A percentile compares a stretch with the other conserved stretches of the same genome.
Conservation (phyloP, 805 yeast genomes). For the Myxozyma geophila region DNA sequence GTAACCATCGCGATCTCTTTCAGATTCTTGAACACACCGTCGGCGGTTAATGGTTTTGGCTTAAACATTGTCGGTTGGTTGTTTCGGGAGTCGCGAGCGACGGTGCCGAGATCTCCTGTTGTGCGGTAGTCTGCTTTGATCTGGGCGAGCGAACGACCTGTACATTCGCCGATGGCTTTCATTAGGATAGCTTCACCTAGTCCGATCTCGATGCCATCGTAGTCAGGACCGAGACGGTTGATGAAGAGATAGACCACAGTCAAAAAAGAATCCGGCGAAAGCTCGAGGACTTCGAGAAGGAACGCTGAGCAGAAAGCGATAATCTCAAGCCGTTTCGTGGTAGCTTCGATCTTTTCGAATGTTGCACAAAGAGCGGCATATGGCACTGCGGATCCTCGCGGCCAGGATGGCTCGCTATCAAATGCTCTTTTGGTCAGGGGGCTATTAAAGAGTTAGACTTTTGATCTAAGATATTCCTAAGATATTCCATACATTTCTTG, state of each 20-base stretch:
- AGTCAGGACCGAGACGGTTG: constrained; percentile 75
- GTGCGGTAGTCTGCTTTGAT: constrained; percentile 75
- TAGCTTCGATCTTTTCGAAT: constrained; percentile 78
- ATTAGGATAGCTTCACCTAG: constrained; percentile 87
- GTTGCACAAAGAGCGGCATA: constrained; percentile 49
- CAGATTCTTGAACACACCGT: constrained; percentile 72
- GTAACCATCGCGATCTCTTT: constrained; percentile 75
- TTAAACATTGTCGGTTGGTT: constrained; percentile 93
- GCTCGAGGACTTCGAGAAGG: constrained; percentile 63
- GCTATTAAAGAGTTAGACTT: background rate
- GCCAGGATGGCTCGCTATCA: constrained; percentile 17
- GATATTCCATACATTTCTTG: constrained; percentile 21
- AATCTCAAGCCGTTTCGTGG: constrained; percentile 82
- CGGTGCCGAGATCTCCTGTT: constrained; percentile 87
- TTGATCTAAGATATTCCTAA: background rate
- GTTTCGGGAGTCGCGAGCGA: constrained; percentile 80
- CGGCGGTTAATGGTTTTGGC: constrained; percentile 77
- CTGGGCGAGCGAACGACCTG: constrained; percentile 76
- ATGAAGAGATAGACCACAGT: constrained; percentile 82
- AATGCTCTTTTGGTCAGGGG: constrained; percentile 8
- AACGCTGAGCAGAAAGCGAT: constrained; percentile 75
- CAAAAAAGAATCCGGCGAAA: constrained; percentile 60
- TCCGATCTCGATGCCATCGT: constrained; percentile 91
- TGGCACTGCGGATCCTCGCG: constrained; percentile 24
- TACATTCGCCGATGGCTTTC: constrained; percentile 86